Conservation (phyloP, 1,139 yeast genomes). For the Protomyces inouyei region DNA sequence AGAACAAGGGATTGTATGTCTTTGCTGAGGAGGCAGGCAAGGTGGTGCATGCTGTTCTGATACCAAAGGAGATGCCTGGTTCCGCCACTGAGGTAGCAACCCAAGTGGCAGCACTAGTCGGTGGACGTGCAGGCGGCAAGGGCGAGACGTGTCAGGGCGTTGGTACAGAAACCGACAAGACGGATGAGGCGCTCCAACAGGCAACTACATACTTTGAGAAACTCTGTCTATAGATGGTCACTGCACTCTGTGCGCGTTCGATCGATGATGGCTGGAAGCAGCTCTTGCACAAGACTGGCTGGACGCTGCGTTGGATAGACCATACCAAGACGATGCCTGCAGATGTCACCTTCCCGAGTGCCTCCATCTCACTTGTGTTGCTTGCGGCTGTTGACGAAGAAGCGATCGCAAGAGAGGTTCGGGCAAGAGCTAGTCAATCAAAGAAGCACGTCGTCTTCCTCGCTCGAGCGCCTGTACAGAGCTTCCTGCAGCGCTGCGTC, state of each 20-base stretch:
- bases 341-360: background rate
- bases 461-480: background rate
- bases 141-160: constrained; percentile 95
- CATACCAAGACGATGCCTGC: background rate
- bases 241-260: background rate
- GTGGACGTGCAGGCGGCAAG: constrained; percentile 98
- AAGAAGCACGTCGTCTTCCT: background rate
- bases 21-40: constrained; percentile 65
- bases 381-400: background rate
- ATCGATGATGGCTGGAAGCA: background rate
- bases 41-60: constrained; percentile 92
- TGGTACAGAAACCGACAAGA: constrained; percentile 74
- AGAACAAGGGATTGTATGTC: constrained; percentile 72
- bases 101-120: constrained; percentile 66
- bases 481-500: background rate
- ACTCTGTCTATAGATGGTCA: background rate
- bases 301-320: background rate
- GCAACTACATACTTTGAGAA: constrained; percentile 38
- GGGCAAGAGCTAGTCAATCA: background rate
- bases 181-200: constrained; percentile 67
- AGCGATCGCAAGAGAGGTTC: background rate
- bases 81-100: constrained; percentile 72
- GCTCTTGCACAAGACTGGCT: background rate
- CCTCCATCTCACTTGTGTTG: background rate
- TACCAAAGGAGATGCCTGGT: constrained; percentile 73